phyloP scores from a whole-genome alignment of 2,329 filamentous ascomycete species.

The Fusarium mundagurra region DNA sequence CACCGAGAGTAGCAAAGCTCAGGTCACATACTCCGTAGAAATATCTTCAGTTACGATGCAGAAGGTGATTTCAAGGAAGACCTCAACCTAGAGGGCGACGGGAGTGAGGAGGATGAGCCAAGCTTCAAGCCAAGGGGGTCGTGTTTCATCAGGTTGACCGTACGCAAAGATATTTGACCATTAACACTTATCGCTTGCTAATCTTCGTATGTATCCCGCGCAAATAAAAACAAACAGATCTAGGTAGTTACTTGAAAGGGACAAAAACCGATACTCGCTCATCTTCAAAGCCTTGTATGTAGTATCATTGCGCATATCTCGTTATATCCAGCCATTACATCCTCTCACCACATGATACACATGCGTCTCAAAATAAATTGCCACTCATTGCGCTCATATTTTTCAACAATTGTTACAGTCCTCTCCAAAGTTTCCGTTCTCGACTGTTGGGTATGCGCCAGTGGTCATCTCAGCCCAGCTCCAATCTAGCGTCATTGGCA shows the following conservation, averaged over 20 bases:
- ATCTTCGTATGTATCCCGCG: background rate
- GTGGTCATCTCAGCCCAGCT: conserved; percentile 76
- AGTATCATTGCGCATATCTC: conserved; percentile 41
- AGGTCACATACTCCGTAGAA: background rate
- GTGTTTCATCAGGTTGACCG: background rate
- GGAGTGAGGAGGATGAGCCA: background rate
- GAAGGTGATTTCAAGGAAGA: background rate
- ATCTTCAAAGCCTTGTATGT: conserved; percentile 13
- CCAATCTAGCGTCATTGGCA: conserved; percentile 97
- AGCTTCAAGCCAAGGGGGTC: background rate
- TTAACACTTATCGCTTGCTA: background rate
- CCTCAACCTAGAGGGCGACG: background rate
- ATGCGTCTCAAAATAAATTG: conserved; percentile 3
- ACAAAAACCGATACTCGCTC: conserved; percentile 11
- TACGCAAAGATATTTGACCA: background rate
- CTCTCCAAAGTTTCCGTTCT: conserved; percentile 65
- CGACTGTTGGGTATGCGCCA: conserved; percentile 70
- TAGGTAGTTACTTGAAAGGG: conserved; percentile 1
- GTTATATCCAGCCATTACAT: conserved; percentile 29
- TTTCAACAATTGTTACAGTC: conserved; percentile 10
- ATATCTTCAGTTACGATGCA: background rate
- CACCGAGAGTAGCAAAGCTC: background rate
- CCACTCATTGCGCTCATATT: background rate
- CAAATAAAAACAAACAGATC: conserved; percentile 3
- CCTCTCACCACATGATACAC: conserved; percentile 14